Percentiles rank a stretch among this genome's conserved stretches.
Evolutionary conservation across 257 asterid genomes (phyloP).

Genomic region (Solanum piurae): DNA sequence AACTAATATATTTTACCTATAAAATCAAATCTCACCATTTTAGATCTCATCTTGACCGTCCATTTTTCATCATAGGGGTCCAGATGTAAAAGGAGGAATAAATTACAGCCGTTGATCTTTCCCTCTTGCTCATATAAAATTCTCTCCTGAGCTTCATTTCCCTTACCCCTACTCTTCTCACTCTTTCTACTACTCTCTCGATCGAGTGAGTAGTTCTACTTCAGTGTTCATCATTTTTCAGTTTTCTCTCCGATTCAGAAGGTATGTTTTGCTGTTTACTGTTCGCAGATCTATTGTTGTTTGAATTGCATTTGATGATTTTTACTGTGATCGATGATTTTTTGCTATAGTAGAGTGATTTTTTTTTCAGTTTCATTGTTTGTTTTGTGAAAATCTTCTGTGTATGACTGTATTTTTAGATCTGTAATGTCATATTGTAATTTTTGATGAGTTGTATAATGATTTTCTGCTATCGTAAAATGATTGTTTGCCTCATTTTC

Average conservation of each 20-base stretch:
- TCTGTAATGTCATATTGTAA: too few relatives aligned
- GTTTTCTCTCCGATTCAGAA: neutral
- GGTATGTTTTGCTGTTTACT: constrained; percentile 15
- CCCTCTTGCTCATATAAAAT: constrained; percentile 22
- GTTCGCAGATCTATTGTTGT: neutral
- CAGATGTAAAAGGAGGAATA: constrained; percentile 35
- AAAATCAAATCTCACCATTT: neutral
- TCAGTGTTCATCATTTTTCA: constrained; percentile 6
- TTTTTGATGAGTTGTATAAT: too few relatives aligned
- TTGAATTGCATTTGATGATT: neutral
- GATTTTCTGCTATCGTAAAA: neutral
- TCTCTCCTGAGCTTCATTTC: constrained; percentile 10
- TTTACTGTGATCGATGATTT: neutral
- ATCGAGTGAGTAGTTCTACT: constrained; percentile 7
- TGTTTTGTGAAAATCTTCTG: neutral
- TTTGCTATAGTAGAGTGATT: neutral
- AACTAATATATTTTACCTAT: neutral
- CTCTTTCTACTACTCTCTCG: constrained; percentile 9
- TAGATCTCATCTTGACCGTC: constrained; percentile 21
- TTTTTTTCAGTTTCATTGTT: neutral
- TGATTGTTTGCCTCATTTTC: neutral
- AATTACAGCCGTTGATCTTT: constrained; percentile 27
- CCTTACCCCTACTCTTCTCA: neutral
- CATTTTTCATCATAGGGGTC: neutral
- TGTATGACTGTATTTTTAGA: neutral